Percentiles rank a stretch among this genome's conserved stretches.
Evolutionary conservation across 345 rosid genomes (phyloP).

Genomic region (Abelmoschus esculentus): DNA sequence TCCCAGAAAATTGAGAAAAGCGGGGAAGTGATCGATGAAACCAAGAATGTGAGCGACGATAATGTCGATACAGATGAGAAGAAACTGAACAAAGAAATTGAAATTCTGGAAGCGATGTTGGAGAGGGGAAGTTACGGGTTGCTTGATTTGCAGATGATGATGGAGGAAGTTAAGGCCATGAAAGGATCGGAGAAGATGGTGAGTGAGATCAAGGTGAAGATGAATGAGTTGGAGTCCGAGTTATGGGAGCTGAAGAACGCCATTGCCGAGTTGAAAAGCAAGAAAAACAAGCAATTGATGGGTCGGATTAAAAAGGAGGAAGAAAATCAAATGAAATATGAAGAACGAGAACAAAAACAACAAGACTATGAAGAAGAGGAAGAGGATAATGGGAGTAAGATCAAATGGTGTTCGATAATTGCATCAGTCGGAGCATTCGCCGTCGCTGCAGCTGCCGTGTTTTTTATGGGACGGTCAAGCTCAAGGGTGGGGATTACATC

Average conservation of each 20-base stretch:
- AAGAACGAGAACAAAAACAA: neutral
- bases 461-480: neutral
- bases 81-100: neutral
- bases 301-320: neutral
- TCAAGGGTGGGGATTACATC: neutral
- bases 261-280: slow-evolving; percentile 4
- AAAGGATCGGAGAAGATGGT: neutral
- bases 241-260: slow-evolving; percentile 1
- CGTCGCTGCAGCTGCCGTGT: neutral
- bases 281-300: slow-evolving; percentile 7
- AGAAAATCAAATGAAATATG: neutral
- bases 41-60: neutral
- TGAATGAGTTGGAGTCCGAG: neutral
- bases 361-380: neutral
- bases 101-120: slow-evolving; percentile 4
- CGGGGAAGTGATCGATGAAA: neutral
- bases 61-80: neutral
- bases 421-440: neutral
- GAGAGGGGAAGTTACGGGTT: slow-evolving; percentile 8
- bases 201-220: neutral
- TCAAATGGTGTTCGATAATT: slow-evolving; percentile 3
- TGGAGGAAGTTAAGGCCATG: neutral
- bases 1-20: neutral
- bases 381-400: neutral
- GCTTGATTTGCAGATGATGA: slow-evolving; percentile 3